Base-by-base conservation (phyloP, 345 rosid genomes). In the Gossypium anomalum region DNA sequence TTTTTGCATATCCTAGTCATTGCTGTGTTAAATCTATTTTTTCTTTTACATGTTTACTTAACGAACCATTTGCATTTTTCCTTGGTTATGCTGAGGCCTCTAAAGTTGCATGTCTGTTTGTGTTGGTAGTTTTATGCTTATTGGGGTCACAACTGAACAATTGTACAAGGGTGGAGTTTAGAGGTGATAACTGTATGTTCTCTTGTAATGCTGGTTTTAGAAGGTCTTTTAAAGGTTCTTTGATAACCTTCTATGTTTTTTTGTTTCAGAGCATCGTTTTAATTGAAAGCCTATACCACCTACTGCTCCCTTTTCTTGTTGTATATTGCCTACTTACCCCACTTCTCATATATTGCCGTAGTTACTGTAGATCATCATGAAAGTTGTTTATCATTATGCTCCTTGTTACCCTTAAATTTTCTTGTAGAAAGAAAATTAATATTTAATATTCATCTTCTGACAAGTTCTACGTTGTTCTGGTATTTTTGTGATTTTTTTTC, bases 401-500 rank as follows among this genome's bases (percentile, higher is more conserved):
- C 25, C 41, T 72, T 43, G 14, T 53, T 3, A 61, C 61, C 19
- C 15, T 3, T 60, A 60, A 61, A 14, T 23, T 45, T 73, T 58
- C 38, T 15, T 63, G 22, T 45, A 13, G 65, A 20, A 66, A 22
- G 19, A 44, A 22, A 66, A 57, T 4, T 10, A 71, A 27, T 52
- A 38, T 34, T 71, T 71, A 43, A 5, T 51, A 25, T 62, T 71
- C 49, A 55, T 74, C 64, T 55, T 73, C 19, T 62, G 58, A 56
- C 34, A 73, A 67, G 16, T 49, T 70, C 70, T 68, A 22, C 43
- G n/a, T 68, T 58, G 16, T 78, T 76, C 81, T 84, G 72, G 73
- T 48, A 55, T 74, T 34, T 64, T 51, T 73, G 44, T 60, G 29
- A 52, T 55, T 49, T 47, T 63, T 27, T 41, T 82, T 79, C 96